These are phyloP conservation scores for Oenanthe sinensis DNA, from an alignment of 129 eudicot species.

Conservation along the genomic window DNA sequence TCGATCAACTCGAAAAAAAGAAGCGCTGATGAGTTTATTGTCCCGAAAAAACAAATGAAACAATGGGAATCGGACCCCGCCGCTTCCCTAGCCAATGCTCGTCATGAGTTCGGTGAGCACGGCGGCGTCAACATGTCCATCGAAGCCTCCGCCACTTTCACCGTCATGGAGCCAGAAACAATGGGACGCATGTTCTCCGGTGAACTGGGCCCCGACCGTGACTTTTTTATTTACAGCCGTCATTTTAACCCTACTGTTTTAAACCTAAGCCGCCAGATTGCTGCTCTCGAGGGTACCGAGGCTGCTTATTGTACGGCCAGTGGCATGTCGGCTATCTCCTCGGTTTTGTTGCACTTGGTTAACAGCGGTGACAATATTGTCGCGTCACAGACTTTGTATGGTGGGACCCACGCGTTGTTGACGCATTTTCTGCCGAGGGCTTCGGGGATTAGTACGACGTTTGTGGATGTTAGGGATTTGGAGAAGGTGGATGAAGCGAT, in stretches of 20 bases:
- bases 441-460: constrained; percentile 49
- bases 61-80: constrained; percentile 42
- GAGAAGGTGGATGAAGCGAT: constrained; percentile 41
- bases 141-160: constrained; percentile 76
- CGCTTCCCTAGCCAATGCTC: constrained; percentile 40
- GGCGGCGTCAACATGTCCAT: constrained; percentile 81
- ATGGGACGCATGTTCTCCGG: constrained; percentile 60
- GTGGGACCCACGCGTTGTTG: constrained; percentile 64
- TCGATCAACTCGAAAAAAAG: constrained; percentile 24
- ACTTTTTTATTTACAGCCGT: constrained; percentile 63
- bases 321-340: constrained; percentile 65
- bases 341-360: constrained; percentile 41
- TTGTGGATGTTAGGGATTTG: constrained; percentile 45
- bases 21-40: constrained; percentile 25
- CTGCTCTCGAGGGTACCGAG: constrained; percentile 63
- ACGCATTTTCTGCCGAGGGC: constrained; percentile 52
- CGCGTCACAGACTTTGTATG: constrained; percentile 54
- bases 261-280: constrained; percentile 66
- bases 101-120: constrained; percentile 72
- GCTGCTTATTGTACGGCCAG: constrained; percentile 72
- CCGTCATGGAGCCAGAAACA: constrained; percentile 73
- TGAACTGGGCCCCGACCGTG: constrained; percentile 55
- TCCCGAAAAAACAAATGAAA: constrained; percentile 21
- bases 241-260: constrained; percentile 65
- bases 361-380: constrained; percentile 50